phyloP scores from a whole-genome alignment of 371 early-diverging fungal genomes.

The Blyttiomyces sp. region DNA sequence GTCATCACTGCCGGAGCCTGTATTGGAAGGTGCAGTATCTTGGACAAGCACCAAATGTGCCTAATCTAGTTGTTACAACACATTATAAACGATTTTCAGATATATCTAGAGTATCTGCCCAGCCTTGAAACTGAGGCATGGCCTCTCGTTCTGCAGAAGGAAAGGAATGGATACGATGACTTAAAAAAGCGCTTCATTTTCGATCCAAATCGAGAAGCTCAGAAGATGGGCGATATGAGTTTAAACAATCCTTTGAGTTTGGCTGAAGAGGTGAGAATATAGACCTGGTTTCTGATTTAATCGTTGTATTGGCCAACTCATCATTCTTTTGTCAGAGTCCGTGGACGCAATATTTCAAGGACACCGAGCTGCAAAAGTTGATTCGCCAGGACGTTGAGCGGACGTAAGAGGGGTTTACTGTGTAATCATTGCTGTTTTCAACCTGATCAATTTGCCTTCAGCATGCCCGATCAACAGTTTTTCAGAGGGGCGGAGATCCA shows the following conservation, averaged over 20 bases:
- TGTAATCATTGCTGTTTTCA: background rate
- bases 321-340: slow-evolving; percentile 61
- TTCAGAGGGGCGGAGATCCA: slow-evolving; percentile 69
- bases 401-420: slow-evolving; percentile 71
- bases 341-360: slow-evolving; percentile 88
- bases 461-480: slow-evolving; percentile 82
- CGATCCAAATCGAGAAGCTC: slow-evolving; percentile 53
- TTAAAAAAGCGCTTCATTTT: slow-evolving; percentile 64
- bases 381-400: slow-evolving; percentile 90
- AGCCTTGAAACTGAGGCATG: slow-evolving; percentile 45
- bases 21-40: slow-evolving; percentile 31
- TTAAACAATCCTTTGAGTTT: slow-evolving; percentile 82
- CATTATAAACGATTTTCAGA: slow-evolving; percentile 11
- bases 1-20: slow-evolving; percentile 22
- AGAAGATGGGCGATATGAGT: slow-evolving; percentile 48
- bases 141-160: slow-evolving; percentile 55
- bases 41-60: background rate
- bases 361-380: slow-evolving; percentile 76
- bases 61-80: too few species aligned
- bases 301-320: background rate
- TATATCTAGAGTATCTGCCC: slow-evolving; percentile 33
- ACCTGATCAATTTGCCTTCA: slow-evolving; percentile 19
- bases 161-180: slow-evolving; percentile 66
- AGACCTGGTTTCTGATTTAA: background rate
- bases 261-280: slow-evolving; percentile 70